These are phyloP conservation scores for Metarhizium guizhouense DNA, from an alignment of 2,329 filamentous ascomycete genomes.

Conservation along the genomic window DNA sequence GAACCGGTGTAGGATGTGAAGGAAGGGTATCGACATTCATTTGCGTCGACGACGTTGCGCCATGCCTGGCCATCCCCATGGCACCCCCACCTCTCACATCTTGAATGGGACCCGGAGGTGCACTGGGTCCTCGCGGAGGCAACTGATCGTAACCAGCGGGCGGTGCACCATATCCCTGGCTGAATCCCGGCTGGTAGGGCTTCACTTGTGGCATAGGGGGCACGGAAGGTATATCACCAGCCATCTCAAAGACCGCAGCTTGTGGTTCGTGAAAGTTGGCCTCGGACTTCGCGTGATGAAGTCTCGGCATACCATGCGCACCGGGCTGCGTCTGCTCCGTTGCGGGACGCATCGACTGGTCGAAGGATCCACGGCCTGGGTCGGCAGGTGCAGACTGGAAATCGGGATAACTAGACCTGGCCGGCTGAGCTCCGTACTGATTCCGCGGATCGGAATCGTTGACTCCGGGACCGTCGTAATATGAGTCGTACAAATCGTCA, in stretches of 20 bases:
- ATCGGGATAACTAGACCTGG: conserved; percentile 25
- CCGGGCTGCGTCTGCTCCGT: conserved; percentile 36
- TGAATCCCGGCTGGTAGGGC: conserved; percentile 17
- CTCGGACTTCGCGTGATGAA: conserved; percentile 57
- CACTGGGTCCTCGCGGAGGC: conserved; percentile 22
- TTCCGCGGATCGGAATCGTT: conserved; percentile 17
- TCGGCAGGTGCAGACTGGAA: conserved; percentile 30
- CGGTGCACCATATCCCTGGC: conserved; percentile 15
- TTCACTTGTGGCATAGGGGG: conserved; percentile 35
- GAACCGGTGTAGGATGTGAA: conserved; percentile 53
- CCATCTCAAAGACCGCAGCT: conserved; percentile 67
- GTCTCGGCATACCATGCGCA: conserved; percentile 41
- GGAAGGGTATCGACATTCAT: conserved; percentile 39
- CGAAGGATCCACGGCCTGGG: conserved; percentile 34
- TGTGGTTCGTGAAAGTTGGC: conserved; percentile 56
- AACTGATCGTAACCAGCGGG: conserved; percentile 17
- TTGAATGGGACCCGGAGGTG: conserved; percentile 16
- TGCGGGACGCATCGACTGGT: conserved; percentile 35
- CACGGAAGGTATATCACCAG: conserved; percentile 48
- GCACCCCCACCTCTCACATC: conserved; percentile 1
- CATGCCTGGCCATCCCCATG: conserved; percentile 9
- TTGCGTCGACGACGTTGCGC: conserved; percentile 20
- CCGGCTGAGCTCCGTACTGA: conserved; percentile 13
- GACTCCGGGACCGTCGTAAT: conserved; percentile 34
- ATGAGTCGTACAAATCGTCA: conserved; percentile 46